A percentile compares a stretch with the other conserved stretches of the same genome.
phyloP scores from a whole-genome alignment of 305 asterid species.

The Stenogyne calaminthoides region DNA sequence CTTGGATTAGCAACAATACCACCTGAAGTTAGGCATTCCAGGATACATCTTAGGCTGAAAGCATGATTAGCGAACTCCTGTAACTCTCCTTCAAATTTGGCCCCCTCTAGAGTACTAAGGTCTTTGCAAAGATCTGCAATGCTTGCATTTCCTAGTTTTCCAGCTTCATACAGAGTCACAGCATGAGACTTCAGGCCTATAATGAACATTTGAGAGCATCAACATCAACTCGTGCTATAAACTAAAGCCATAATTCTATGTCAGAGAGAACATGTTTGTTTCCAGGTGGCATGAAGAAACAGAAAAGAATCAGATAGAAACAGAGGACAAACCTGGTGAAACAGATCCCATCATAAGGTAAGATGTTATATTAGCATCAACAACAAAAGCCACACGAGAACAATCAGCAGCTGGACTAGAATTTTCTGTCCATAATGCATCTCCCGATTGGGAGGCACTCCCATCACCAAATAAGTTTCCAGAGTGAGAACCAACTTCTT shows the following conservation, averaged over 20 bases:
- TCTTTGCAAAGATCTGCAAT: conserved; percentile 93
- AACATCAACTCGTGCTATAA: conserved; percentile 18
- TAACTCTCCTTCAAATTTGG: conserved; percentile 97
- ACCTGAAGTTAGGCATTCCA: conserved; percentile 94
- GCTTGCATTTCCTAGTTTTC: conserved; percentile 90
- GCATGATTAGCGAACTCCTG: conserved; percentile 99
- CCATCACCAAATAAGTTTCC: conserved; percentile 61
- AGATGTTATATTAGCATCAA: conserved; percentile 97
- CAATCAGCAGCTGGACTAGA: conserved; percentile 61
- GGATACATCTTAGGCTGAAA: conserved; percentile 89
- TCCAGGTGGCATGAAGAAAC: neutral
- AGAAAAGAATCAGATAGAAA: conserved; percentile 21
- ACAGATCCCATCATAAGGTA: conserved; percentile 99
- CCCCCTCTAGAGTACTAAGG: conserved; percentile 86
- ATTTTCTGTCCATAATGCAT: conserved; percentile 73
- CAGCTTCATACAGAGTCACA: conserved; percentile 97
- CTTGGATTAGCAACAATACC: conserved; percentile 60
- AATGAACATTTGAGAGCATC: conserved; percentile 28
- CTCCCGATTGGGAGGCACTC: conserved; percentile 65
- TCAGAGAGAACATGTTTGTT: neutral
- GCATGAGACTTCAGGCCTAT: conserved; percentile 98
- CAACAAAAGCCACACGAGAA: conserved; percentile 95
- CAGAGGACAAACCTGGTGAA: conserved; percentile 80
- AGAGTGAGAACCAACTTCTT: conserved; percentile 69
- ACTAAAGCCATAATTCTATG: conserved; percentile 16